phyloP scores from a whole-genome alignment of 371 early-diverging fungal genomes.

The Entomophthora muscae region DNA sequence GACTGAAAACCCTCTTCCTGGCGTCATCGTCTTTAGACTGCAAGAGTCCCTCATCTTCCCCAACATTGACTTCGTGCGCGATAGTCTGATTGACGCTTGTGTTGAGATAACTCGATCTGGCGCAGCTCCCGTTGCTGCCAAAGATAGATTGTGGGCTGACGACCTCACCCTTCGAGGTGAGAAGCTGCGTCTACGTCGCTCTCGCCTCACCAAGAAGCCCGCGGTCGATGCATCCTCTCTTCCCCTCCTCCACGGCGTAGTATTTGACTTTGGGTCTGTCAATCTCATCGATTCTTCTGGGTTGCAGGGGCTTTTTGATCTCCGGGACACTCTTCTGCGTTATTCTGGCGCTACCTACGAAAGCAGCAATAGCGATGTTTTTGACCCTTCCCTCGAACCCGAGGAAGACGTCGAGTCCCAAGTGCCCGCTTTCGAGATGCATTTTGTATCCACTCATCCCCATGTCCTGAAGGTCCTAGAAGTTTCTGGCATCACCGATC shows the following conservation, averaged over 20 bases:
- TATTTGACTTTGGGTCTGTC: constrained; percentile 66
- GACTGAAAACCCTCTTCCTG: constrained; percentile 21
- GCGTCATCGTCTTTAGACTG: constrained; percentile 37
- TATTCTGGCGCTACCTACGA: constrained; percentile 26
- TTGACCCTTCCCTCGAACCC: too few relatives aligned
- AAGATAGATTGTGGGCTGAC: constrained; percentile 15
- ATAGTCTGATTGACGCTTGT: constrained; percentile 11
- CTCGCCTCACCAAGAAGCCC: neutral
- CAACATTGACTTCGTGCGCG: constrained; percentile 32
- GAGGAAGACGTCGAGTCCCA: constrained; percentile 10
- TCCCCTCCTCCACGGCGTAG: constrained; percentile 40
- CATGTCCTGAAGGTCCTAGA: constrained; percentile 17
- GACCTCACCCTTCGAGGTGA: constrained; percentile 10
- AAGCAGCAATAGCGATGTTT: too few relatives aligned
- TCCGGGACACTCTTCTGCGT: constrained; percentile 25
- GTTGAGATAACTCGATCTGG: constrained; percentile 12
- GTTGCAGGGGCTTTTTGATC: constrained; percentile 47
- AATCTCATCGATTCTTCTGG: too few relatives aligned
- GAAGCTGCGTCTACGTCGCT: neutral
- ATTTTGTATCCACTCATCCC: constrained; percentile 16
- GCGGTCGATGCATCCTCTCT: neutral
- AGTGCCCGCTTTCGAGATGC: constrained; percentile 18
- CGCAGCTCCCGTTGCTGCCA: constrained; percentile 3
- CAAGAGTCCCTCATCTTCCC: constrained; percentile 53
- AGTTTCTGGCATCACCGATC: constrained; percentile 21